Evolutionary conservation across 306 rosid species (phyloP).

Genomic region (Glycine tomentella): DNA sequence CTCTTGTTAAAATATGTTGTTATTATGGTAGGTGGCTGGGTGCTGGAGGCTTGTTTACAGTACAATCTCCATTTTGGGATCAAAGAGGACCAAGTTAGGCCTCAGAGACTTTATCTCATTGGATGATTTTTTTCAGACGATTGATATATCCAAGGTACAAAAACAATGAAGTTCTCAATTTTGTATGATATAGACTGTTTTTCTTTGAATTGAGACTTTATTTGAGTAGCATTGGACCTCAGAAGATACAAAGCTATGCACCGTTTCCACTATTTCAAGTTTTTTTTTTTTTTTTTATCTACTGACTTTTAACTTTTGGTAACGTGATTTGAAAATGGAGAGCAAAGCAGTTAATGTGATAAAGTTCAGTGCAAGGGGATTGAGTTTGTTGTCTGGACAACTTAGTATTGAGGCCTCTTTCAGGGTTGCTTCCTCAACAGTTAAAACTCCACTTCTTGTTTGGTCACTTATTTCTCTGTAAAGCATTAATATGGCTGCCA

Average conservation of each 20-base stretch:
- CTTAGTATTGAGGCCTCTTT: constrained; percentile 81
- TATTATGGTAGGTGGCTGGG: constrained; percentile 63
- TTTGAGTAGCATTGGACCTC: neutral
- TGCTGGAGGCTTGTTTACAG: constrained; percentile 87
- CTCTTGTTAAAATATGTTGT: neutral
- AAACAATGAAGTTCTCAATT: constrained; percentile 25
- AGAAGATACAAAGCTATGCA: neutral
- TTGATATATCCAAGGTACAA: constrained; percentile 74
- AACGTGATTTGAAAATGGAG: constrained; percentile 62
- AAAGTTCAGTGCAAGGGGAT: constrained; percentile 76
- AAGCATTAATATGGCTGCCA: constrained; percentile 14
- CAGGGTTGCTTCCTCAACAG: constrained; percentile 78
- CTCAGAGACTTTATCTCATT: constrained; percentile 83
- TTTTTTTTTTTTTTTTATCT: neutral
- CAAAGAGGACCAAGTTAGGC: constrained; percentile 88
- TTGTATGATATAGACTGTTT: neutral
- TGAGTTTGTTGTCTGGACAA: constrained; percentile 71
- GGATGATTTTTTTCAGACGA: constrained; percentile 78
- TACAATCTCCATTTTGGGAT: constrained; percentile 79
- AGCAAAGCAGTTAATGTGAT: constrained; percentile 85
- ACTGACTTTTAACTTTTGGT: constrained; percentile 40
- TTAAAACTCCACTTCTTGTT: constrained; percentile 50
- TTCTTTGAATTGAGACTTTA: neutral
- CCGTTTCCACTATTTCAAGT: neutral
- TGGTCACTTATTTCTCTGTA: constrained; percentile 30